These are phyloP conservation scores for Citrus inodora DNA, from an alignment of 345 rosid species.

Conservation along the genomic window DNA sequence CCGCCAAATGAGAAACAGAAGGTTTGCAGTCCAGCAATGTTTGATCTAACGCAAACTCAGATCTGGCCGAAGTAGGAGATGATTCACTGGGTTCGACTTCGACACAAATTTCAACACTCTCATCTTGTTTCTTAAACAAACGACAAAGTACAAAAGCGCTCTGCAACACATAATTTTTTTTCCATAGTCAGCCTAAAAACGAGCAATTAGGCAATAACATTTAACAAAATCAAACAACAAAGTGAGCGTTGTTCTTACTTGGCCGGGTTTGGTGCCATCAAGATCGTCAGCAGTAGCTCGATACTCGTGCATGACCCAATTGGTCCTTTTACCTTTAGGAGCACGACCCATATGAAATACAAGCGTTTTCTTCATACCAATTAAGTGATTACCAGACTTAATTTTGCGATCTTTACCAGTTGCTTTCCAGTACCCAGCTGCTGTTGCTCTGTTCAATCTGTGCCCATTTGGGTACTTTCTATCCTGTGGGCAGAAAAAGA, in stretches of 20 bases:
- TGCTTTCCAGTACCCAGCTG: slow-evolving; percentile 89
- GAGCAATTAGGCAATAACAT: neutral
- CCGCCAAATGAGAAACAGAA: slow-evolving; percentile 1
- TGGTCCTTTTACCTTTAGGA: slow-evolving; percentile 66
- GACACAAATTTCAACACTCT: slow-evolving; percentile 29
- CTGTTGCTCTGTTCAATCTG: slow-evolving; percentile 79
- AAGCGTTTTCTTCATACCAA: slow-evolving; percentile 90
- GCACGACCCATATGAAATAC: slow-evolving; percentile 89
- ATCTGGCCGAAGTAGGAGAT: slow-evolving; percentile 31
- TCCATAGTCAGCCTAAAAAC: neutral
- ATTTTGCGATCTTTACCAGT: slow-evolving; percentile 85
- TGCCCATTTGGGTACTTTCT: slow-evolving; percentile 84
- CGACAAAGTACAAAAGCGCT: slow-evolving; percentile 61
- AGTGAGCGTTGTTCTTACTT: slow-evolving; percentile 38
- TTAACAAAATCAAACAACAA: neutral
- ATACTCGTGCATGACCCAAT: slow-evolving; percentile 95
- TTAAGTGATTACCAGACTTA: slow-evolving; percentile 47
- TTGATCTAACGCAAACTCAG: slow-evolving; percentile 24
- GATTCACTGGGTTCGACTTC: slow-evolving; percentile 35
- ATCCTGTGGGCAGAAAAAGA: slow-evolving; percentile 91
- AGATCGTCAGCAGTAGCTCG: slow-evolving; percentile 67
- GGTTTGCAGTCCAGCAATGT: slow-evolving; percentile 23
- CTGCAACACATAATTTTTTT: slow-evolving; percentile 29
- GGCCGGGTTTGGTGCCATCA: slow-evolving; percentile 77
- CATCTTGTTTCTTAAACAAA: slow-evolving; percentile 66